Evolutionary conservation across 129 eudicot genomes (phyloP), one percentile per base, ranked within the genome.

Genomic region (Scalesia atractyloides): DNA sequence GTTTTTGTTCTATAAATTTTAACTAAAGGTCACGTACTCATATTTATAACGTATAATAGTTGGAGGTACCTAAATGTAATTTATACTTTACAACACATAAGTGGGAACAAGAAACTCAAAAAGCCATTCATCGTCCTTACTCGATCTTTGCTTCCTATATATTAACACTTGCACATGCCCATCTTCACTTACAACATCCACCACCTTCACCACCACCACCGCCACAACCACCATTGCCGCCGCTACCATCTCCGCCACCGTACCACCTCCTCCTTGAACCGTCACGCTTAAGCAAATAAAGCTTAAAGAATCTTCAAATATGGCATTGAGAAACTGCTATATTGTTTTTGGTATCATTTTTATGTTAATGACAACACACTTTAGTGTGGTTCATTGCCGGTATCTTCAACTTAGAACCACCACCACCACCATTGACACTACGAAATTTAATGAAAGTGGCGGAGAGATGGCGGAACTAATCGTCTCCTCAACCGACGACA

Each of bases 61-160:
- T 20, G 15, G 5, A 20, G 62, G 33, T 56, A 20, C 15, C 62
- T 8, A 2, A 56, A 16, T 20, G 34, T 10, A 56, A 56, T 5
- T 56, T 18, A 56, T 3, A 56, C 59, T 3, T 7, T 69, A 17
- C 64, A 52, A 18, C 5, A 56, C 22, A 70, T 9, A 37, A 39
- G 34, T 56, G 34, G 13, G 62, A 56, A 43, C 52, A 70, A 54
- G 22, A 70, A 70, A 70, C 48, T 74, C 14, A 14, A 65, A 13
- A 37, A 39, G 19, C 19, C 47, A 53, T 51, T 69, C 46, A 69
- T 57, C 81, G 75, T 69, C 64, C 81, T 68, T 62, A 60, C 81
- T 59, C 75, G 68, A 46, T 68, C 50, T 30, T 66, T 57, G 26
- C 57, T 66, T 64, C 69, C 75, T 76, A 76, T 76, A 76, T 64